Evolutionary conservation across 2,329 filamentous ascomycete genomes (phyloP).

Genomic region (Rhexocercosporidium sp.): DNA sequence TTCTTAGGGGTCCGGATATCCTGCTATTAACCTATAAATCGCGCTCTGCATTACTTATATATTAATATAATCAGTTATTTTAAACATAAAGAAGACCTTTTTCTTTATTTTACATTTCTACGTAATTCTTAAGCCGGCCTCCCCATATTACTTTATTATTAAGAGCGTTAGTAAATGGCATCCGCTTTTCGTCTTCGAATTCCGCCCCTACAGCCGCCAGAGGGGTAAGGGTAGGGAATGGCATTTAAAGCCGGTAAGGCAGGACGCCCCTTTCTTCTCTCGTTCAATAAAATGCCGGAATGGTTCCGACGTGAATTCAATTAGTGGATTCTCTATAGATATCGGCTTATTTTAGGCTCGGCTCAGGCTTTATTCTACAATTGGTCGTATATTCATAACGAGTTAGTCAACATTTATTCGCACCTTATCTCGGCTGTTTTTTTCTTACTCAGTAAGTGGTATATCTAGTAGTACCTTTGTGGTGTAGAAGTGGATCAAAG

Average conservation of each 20-base stretch:
- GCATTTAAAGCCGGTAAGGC: no score
- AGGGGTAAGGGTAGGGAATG: no score
- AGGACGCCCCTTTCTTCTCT: no score
- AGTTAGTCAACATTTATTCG: constrained; percentile 50
- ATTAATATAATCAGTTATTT: no score
- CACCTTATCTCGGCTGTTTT: constrained; percentile 51
- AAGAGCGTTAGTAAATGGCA: background rate
- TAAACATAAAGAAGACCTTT: no score
- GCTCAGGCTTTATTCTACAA: constrained; percentile 46
- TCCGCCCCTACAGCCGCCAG: no score
- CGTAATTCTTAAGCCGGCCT: background rate
- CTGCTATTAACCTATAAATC: no score
- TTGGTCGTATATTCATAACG: constrained; percentile 50
- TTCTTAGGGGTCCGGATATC: no score
- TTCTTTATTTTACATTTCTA: no score
- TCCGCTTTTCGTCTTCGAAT: background rate
- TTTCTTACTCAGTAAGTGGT: constrained; percentile 42
- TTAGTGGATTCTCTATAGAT: constrained; percentile 48
- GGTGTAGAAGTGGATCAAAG: no score
- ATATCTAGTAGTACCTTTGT: constrained; percentile 41
- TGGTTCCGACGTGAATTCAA: constrained; percentile 49
- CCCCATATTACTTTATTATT: background rate
- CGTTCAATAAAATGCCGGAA: constrained; percentile 44
- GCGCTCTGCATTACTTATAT: no score
- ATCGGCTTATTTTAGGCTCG: constrained; percentile 50